Percentiles rank a stretch among this genome's conserved stretches.
Conservation (phyloP, 2,329 filamentous ascomycete genomes). For the Penicillium sp. region DNA sequence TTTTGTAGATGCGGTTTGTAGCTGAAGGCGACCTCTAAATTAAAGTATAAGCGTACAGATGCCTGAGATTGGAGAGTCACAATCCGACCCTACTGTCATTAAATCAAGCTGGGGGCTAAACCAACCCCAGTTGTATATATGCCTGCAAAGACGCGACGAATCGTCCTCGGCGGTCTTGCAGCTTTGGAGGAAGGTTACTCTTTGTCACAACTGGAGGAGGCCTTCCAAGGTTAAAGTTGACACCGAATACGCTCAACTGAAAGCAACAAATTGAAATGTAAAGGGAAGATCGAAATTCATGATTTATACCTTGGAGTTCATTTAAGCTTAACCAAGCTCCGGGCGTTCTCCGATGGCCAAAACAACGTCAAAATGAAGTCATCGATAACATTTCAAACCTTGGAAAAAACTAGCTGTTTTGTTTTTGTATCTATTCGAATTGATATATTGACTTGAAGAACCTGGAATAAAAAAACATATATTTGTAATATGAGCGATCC, state of each 20-base stretch:
- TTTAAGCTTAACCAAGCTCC: slow-evolving; percentile 1
- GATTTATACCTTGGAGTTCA: background rate
- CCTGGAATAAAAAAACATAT: background rate
- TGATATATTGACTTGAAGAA: background rate
- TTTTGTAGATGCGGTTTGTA: background rate
- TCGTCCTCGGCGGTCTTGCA: too few relatives aligned
- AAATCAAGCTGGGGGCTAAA: background rate
- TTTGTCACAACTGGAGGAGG: background rate
- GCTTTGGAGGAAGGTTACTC: background rate
- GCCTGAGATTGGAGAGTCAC: background rate
- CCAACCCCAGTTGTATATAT: background rate
- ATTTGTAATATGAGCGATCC: slow-evolving; percentile 41
- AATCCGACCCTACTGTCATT: too few relatives aligned
- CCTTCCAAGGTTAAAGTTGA: background rate
- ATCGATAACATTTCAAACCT: slow-evolving; percentile 16
- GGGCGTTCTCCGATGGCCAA: background rate
- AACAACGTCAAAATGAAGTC: slow-evolving; percentile 33
- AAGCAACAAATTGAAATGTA: too few relatives aligned
- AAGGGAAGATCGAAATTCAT: background rate
- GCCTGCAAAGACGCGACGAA: background rate
- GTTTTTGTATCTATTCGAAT: background rate
- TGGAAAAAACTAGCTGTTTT: background rate
- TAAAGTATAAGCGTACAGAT: background rate
- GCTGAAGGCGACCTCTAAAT: background rate
- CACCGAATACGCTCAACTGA: background rate